Percentiles rank a stretch among this genome's conserved stretches.
Conservation (phyloP, 805 yeast genomes). For the Yarrowia sp. region DNA sequence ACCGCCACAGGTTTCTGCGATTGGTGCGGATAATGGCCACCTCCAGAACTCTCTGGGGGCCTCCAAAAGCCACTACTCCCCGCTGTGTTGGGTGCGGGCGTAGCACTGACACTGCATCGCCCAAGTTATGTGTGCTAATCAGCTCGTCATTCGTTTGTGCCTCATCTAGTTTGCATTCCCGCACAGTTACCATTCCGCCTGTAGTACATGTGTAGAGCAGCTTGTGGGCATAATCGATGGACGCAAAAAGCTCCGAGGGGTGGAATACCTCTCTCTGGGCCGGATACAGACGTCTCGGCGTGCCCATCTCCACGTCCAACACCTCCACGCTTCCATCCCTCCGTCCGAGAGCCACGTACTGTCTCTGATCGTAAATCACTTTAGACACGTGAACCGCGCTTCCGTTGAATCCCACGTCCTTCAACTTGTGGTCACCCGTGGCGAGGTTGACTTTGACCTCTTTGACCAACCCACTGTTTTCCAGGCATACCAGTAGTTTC, state of each 20-base stretch:
- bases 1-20: constrained; percentile 3
- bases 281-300: constrained; percentile 1
- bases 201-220: constrained; percentile 18
- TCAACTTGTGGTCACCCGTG: background rate
- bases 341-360: constrained; percentile 23
- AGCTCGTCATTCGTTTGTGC: background rate
- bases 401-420: constrained; percentile 10
- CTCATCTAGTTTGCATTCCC: constrained; percentile 2
- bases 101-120: constrained; percentile 4
- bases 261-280: constrained; percentile 1
- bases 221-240: constrained; percentile 5
- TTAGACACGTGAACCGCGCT: constrained; percentile 18
- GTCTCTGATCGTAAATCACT: constrained; percentile 7
- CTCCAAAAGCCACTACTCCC: constrained; percentile 13
- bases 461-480: constrained; percentile 8
- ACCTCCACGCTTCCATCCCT: constrained; percentile 24
- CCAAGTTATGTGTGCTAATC: background rate
- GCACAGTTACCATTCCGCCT: background rate
- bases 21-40: background rate
- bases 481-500: constrained; percentile 23
- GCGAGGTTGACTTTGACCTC: constrained; percentile 4
- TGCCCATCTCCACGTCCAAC: constrained; percentile 21
- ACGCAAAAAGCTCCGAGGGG: constrained; percentile 17
- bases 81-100: background rate
- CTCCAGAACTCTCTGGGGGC: constrained; percentile 13